Percentiles rank a stretch among this genome's conserved stretches.
Conservation (phyloP, 768 basidiomycete species). For the Suillus cothurnatus region DNA sequence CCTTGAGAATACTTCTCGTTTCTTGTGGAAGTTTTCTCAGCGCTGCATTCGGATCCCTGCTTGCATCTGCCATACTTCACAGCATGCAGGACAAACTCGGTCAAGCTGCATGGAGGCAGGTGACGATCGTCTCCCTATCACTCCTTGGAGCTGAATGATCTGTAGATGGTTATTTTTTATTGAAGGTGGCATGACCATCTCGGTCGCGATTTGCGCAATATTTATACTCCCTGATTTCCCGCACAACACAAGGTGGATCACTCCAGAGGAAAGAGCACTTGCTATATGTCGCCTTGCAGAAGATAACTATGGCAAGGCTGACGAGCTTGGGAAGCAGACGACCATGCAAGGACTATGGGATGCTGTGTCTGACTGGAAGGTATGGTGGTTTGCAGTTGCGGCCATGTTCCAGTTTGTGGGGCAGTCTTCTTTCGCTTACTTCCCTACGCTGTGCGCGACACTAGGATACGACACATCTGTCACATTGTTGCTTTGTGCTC, state of each 20-base stretch:
- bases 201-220: slow-evolving; percentile 36
- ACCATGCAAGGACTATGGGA: slow-evolving; percentile 50
- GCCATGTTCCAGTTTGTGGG: slow-evolving; percentile 25
- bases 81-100: slow-evolving; percentile 44
- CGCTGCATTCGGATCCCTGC: slow-evolving; percentile 47
- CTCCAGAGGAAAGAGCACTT: slow-evolving; percentile 31
- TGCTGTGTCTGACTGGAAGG: slow-evolving; percentile 73
- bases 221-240: slow-evolving; percentile 43
- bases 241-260: slow-evolving; percentile 31
- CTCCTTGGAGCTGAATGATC: slow-evolving; percentile 4
- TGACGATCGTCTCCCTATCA: background rate
- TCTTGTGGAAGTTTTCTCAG: slow-evolving; percentile 41
- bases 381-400: slow-evolving; percentile 76
- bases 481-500: background rate
- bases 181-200: slow-evolving; percentile 35
- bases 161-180: slow-evolving; percentile 27
- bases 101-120: slow-evolving; percentile 42
- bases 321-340: slow-evolving; percentile 27
- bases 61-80: slow-evolving; percentile 45
- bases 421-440: background rate
- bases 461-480: background rate
- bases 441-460: background rate
- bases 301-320: slow-evolving; percentile 51
- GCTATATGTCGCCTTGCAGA: slow-evolving; percentile 34
- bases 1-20: slow-evolving; percentile 36